phyloP scores from a whole-genome alignment of 352 stramenopile species.

The Globisporangium perplexum region DNA sequence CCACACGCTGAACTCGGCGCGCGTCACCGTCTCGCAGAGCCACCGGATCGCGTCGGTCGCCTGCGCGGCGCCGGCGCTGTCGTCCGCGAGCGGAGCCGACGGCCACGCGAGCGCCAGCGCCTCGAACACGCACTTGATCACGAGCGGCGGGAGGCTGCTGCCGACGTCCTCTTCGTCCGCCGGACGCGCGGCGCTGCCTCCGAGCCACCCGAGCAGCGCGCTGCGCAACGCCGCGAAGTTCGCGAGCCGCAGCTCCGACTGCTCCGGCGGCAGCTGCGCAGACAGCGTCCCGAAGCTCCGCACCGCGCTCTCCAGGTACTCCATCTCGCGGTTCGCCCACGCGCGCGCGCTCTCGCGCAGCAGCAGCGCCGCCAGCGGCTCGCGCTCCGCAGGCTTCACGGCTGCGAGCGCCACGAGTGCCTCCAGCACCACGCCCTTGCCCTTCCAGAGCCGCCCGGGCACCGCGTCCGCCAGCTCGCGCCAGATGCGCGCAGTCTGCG shows the following conservation, averaged over 20 bases:
- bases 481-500: constrained; percentile 50
- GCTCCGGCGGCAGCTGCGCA: constrained; percentile 19
- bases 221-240: constrained; percentile 31
- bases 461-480: constrained; percentile 39
- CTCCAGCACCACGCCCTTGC: constrained; percentile 72
- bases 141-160: constrained; percentile 35
- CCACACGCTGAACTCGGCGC: constrained; percentile 47
- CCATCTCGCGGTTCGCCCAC: constrained; percentile 53
- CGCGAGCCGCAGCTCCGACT: constrained; percentile 21
- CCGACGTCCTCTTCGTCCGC: background rate
- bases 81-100: background rate
- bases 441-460: constrained; percentile 65
- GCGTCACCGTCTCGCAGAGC: constrained; percentile 34
- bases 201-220: constrained; percentile 35
- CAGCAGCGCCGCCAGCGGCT: constrained; percentile 32
- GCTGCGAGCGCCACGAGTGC: constrained; percentile 48
- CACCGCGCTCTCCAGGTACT: constrained; percentile 68
- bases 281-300: constrained; percentile 45
- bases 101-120: constrained; percentile 49
- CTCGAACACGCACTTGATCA: constrained; percentile 75
- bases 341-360: constrained; percentile 56
- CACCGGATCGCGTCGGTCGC: constrained; percentile 36
- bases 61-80: background rate
- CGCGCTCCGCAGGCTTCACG: constrained; percentile 13
- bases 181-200: background rate